A percentile compares a stretch with the other conserved stretches of the same genome.
phyloP scores from a whole-genome alignment of 345 rosid species.

The Physaria fendleri region DNA sequence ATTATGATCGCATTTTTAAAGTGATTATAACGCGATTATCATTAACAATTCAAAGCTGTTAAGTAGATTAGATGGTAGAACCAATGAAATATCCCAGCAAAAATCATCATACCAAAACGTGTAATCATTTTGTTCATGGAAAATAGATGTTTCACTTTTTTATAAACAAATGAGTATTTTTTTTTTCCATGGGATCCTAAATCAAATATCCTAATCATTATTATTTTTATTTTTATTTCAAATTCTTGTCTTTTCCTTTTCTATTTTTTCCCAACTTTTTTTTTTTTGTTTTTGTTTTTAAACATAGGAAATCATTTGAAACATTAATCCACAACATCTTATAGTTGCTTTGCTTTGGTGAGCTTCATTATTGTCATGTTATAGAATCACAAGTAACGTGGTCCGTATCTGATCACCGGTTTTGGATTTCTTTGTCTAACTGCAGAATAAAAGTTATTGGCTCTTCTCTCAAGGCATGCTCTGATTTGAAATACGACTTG shows the following conservation, averaged over 20 bases:
- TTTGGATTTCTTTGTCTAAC: conserved; percentile 73
- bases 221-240: conserved; percentile 14
- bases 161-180: conserved; percentile 7
- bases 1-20: conserved; percentile 17
- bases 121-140: conserved; percentile 32
- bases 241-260: conserved; percentile 18
- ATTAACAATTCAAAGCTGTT: conserved; percentile 21
- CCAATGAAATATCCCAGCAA: conserved; percentile 8
- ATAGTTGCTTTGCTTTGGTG: too few species aligned
- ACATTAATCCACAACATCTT: too few species aligned
- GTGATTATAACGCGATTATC: conserved; percentile 21
- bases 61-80: conserved; percentile 18
- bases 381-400: not conserved
- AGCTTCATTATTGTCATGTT: not conserved
- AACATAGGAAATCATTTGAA: too few species aligned
- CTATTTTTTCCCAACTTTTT: not conserved
- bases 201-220: conserved; percentile 25
- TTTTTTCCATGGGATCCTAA: conserved; percentile 22
- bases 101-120: conserved; percentile 5
- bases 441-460: conserved; percentile 70
- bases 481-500: conserved; percentile 68
- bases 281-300: too few species aligned
- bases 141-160: conserved; percentile 14
- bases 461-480: conserved; percentile 69
- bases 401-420: conserved; percentile 4